These are phyloP conservation scores for Aethionema arabicum DNA, from an alignment of 345 rosid species.

Conservation along the genomic window DNA sequence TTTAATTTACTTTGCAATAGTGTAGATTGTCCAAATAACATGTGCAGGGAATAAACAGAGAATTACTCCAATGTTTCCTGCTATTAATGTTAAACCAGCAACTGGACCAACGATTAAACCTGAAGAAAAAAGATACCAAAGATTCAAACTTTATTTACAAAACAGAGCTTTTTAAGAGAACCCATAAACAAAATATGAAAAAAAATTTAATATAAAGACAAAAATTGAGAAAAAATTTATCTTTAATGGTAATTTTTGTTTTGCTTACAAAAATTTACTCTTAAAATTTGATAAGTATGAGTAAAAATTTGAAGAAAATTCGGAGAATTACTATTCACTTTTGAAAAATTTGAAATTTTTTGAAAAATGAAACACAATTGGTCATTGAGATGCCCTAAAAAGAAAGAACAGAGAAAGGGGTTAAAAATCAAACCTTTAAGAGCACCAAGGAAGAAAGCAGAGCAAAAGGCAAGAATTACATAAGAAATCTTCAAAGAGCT, in stretches of 20 bases:
- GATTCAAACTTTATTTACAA: neutral
- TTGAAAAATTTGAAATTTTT: no score
- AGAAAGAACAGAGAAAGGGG: neutral
- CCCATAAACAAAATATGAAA: neutral
- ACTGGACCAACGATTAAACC: constrained; percentile 75
- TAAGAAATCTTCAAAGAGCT: constrained; percentile 46
- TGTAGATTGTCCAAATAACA: constrained; percentile 62
- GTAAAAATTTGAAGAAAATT: constrained; percentile 5
- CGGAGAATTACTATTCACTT: neutral
- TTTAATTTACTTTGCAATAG: constrained; percentile 51
- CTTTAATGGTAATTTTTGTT: no score
- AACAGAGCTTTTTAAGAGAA: neutral
- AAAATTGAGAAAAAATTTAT: constrained; percentile 5
- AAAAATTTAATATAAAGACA: neutral
- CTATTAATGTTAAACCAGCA: constrained; percentile 60
- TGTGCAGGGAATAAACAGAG: constrained; percentile 68
- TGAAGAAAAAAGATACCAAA: constrained; percentile 33
- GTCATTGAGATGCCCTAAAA: no score
- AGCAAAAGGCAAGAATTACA: constrained; percentile 62
- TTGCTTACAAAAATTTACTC: neutral
- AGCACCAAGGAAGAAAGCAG: constrained; percentile 72
- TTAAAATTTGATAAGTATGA: neutral
- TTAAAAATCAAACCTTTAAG: constrained; percentile 53
- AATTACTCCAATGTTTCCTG: constrained; percentile 73
- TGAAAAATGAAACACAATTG: neutral